Base-by-base conservation (phyloP, 2,329 filamentous ascomycete species). In the Calonectria hongkongensis region DNA sequence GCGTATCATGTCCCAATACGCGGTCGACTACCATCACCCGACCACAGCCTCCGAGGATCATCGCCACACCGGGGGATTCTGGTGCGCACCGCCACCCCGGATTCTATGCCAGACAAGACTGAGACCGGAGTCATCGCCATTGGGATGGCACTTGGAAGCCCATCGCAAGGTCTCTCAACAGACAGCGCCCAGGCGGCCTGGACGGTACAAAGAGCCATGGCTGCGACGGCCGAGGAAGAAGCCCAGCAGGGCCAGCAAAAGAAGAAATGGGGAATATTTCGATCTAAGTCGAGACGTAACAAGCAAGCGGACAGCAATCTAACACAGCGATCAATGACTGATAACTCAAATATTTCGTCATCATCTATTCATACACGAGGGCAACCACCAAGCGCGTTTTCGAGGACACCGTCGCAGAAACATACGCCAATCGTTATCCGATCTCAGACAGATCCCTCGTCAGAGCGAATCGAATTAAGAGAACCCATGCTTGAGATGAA, bases 141-240 rank as follows among this genome's bases (percentile, higher is more conserved):
- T 73, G 94, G 94, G 12, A 92, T 95, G 88, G 94, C 94, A 1
- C 84, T 95, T 69, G 94, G 93, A 39, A 95, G 93, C 79, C 94
- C 94, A 28, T 85, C 87, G n/a, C 85, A 86, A 47, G 82, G 84
- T 18, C 84, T 36, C 13, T 36, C 47, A 25, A 16, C 85, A 41
- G 72, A 74, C 41, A 68, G 67, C 66, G 68, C 66, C 43, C 74
- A 76, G 43, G 73, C 76, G 25, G 81, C 81, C 41, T 83, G 81
- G 76, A 82, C 79, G 41, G 80, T 79, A 25, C 79, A 80, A 63
- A 79, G 79, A 63, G 78, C 77, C 13, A 77, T 79, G 62, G 78
- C 76, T 21, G 74, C 81, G 7, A 70, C 75, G 13, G 74, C 58
- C 71, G 47, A 72, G 16, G 75, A 78, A 27, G 78, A 79, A 36